Evolutionary conservation across 805 yeast species (phyloP).

Genomic region (Starmerella gropengiesseri): DNA sequence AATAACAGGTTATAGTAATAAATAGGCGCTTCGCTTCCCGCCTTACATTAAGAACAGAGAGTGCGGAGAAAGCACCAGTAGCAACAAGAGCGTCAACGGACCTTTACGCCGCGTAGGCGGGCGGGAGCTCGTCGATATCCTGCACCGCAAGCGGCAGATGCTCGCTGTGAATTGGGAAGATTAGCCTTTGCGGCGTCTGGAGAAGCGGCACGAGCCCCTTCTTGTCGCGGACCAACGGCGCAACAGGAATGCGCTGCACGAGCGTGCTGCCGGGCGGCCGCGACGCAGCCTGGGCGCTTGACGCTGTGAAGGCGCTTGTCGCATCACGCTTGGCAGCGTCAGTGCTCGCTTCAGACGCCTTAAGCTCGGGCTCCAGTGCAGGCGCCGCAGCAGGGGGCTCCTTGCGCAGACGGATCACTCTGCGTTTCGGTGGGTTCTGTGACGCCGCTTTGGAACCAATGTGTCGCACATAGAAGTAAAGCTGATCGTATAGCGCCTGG

Average conservation of each 20-base stretch:
- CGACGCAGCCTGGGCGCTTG: neutral
- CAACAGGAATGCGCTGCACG: slow-evolving; percentile 3
- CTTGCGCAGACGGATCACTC: slow-evolving; percentile 26
- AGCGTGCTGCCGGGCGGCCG: neutral
- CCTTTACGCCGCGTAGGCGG: slow-evolving; percentile 17
- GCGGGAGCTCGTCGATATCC: slow-evolving; percentile 20
- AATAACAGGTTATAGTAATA: neutral
- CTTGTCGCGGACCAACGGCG: slow-evolving; percentile 5
- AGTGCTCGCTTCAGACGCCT: neutral
- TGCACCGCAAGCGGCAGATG: slow-evolving; percentile 5
- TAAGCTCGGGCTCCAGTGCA: neutral
- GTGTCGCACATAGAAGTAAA: slow-evolving; percentile 19
- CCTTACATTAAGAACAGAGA: too few relatives aligned
- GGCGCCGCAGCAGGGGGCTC: neutral
- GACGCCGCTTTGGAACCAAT: slow-evolving; percentile 11
- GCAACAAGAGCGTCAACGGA: neutral
- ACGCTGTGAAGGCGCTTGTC: neutral
- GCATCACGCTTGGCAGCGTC: neutral
- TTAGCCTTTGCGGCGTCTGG: neutral
- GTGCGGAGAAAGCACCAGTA: too few relatives aligned
- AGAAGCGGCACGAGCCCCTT: slow-evolving; percentile 5
- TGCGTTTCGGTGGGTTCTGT: slow-evolving; percentile 25
- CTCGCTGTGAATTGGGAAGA: slow-evolving; percentile 7
- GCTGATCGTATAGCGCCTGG: slow-evolving; percentile 21
- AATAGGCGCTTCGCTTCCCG: too few relatives aligned